phyloP scores from a whole-genome alignment of 202 grass and related monocot genomes.

The Eragrostis tef region DNA sequence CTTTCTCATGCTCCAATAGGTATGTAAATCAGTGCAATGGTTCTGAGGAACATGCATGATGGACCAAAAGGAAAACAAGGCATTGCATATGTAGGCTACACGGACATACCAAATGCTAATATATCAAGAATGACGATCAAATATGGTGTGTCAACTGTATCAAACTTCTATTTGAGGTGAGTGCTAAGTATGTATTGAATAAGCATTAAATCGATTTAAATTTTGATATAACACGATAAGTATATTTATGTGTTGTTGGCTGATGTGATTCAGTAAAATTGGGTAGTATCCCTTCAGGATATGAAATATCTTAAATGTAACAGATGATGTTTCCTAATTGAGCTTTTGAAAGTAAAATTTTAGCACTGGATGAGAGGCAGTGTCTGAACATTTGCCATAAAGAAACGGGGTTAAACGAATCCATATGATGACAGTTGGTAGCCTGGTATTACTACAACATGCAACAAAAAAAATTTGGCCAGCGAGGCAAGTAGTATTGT shows the following conservation, averaged over 20 bases:
- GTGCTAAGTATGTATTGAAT: background rate
- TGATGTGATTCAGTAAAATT: background rate
- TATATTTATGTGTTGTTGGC: background rate
- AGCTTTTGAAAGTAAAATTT: background rate
- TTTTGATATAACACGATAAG: background rate
- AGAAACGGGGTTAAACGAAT: background rate
- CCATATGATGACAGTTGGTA: background rate
- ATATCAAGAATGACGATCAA: background rate
- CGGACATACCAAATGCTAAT: background rate
- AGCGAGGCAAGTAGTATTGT: background rate
- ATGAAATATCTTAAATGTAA: background rate
- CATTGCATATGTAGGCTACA: background rate
- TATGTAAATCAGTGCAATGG: background rate
- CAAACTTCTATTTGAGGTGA: background rate
- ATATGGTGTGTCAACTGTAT: constrained; percentile 12
- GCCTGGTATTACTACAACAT: background rate
- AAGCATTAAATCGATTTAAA: background rate
- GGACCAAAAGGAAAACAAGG: background rate
- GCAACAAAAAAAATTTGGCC: background rate
- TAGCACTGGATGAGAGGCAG: background rate
- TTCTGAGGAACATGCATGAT: background rate
- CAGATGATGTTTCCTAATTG: background rate
- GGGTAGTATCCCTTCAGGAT: background rate
- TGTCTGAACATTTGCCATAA: background rate
- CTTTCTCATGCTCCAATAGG: constrained; percentile 4